Percentiles rank a stretch among this genome's conserved stretches.
These are phyloP conservation scores for Keithomyces neogunnii DNA, from an alignment of 2,329 filamentous ascomycete genomes.

Conservation along the genomic window DNA sequence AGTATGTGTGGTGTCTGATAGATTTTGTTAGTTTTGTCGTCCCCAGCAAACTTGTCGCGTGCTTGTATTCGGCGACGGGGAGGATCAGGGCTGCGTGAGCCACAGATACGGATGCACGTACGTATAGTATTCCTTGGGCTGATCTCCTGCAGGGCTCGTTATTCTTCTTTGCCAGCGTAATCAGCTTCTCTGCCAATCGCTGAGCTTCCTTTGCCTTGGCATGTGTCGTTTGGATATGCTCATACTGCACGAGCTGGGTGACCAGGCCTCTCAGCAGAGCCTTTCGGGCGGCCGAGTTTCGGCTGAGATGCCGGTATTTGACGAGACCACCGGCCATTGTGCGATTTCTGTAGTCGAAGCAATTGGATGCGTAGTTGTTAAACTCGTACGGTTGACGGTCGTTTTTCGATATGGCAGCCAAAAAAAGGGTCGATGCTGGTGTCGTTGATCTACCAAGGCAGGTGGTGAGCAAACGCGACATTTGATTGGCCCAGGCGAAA, in stretches of 20 bases:
- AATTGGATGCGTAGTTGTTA: neutral
- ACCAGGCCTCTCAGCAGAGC: conserved; percentile 93
- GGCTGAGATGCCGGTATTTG: conserved; percentile 84
- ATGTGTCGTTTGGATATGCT: conserved; percentile 91
- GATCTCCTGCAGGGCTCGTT: conserved; percentile 69
- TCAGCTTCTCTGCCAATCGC: conserved; percentile 83
- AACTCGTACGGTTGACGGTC: neutral
- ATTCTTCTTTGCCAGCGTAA: conserved; percentile 89
- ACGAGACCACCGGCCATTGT: conserved; percentile 77
- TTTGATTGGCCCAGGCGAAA: conserved; percentile 10
- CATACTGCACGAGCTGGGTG: conserved; percentile 86
- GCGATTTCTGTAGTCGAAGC: conserved; percentile 6
- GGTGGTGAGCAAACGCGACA: conserved; percentile 4
- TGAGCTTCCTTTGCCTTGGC: conserved; percentile 97
- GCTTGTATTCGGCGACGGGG: neutral
- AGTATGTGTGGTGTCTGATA: conserved; percentile 56
- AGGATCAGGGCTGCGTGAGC: neutral
- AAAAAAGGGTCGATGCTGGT: neutral
- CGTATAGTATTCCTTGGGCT: conserved; percentile 78
- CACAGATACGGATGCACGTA: conserved; percentile 34
- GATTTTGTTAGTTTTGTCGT: neutral
- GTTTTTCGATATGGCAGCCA: neutral
- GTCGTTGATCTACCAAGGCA: conserved; percentile 1
- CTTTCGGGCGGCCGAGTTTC: conserved; percentile 78
- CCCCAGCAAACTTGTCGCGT: neutral